A percentile compares a stretch with the other conserved stretches of the same genome.
Evolutionary conservation across 2,329 filamentous ascomycete species (phyloP).

Genomic region (Exophiala aquamarina): DNA sequence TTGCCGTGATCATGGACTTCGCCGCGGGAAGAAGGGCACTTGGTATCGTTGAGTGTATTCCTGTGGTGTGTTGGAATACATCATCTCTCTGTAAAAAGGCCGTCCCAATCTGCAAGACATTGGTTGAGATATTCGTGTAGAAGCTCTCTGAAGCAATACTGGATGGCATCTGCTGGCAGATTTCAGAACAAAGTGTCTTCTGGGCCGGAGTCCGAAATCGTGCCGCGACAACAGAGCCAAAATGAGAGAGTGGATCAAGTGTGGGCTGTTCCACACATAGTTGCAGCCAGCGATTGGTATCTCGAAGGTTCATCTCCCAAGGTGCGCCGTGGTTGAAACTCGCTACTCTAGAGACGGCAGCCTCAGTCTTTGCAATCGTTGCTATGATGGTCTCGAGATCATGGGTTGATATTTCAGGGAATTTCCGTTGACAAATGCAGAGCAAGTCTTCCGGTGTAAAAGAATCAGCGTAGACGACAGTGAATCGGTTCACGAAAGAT

Average conservation of each 20-base stretch:
- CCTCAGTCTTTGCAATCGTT: constrained; percentile 79
- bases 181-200: constrained; percentile 59
- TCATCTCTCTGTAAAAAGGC: constrained; percentile 65
- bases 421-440: constrained; percentile 77
- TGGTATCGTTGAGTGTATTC: constrained; percentile 36
- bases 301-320: constrained; percentile 94
- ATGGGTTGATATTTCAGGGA: constrained; percentile 60
- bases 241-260: constrained; percentile 69
- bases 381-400: constrained; percentile 68
- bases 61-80: constrained; percentile 33
- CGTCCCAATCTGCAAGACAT: constrained; percentile 75
- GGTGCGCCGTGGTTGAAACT: constrained; percentile 65
- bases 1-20: constrained; percentile 83
- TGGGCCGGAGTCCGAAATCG: constrained; percentile 77
- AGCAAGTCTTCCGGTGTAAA: constrained; percentile 79
- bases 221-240: constrained; percentile 80
- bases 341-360: constrained; percentile 61
- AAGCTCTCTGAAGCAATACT: constrained; percentile 49
- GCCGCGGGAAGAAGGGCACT: constrained; percentile 62
- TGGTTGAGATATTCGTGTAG: constrained; percentile 68
- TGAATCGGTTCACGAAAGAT: constrained; percentile 97
- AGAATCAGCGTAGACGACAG: constrained; percentile 93
- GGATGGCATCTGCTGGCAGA: constrained; percentile 37
- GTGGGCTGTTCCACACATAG: constrained; percentile 59
- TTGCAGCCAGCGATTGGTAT: constrained; percentile 84